Evolutionary conservation across 257 asterid genomes (phyloP).

Genomic region (Forsythia suspensa): DNA sequence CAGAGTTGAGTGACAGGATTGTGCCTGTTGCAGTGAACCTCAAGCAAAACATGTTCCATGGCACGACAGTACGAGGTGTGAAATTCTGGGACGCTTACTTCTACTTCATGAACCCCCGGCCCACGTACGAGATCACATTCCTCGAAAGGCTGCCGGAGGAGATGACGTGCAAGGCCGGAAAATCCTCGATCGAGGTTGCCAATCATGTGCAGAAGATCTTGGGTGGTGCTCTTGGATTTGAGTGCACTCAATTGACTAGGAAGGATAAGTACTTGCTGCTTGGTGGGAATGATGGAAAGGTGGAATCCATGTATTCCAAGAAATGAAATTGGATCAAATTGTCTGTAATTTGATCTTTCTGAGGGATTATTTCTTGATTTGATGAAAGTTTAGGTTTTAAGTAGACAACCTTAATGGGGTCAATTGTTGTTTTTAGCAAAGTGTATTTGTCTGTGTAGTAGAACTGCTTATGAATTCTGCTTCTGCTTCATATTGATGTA

Average conservation of each 20-base stretch:
- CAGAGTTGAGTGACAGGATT: constrained; percentile 80
- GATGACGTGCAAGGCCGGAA: constrained; percentile 79
- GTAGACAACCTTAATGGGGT: not conserved
- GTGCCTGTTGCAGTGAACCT: constrained; percentile 80
- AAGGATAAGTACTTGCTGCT: constrained; percentile 95
- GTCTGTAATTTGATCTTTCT: not conserved
- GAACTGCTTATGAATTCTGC: not conserved
- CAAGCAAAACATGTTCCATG: constrained; percentile 79
- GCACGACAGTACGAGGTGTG: constrained; percentile 78
- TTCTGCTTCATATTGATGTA: not conserved
- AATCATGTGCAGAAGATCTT: constrained; percentile 85
- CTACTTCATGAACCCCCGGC: constrained; percentile 94
- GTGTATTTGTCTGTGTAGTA: constrained; percentile 9
- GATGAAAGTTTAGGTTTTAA: not conserved
- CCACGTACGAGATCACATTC: constrained; percentile 69
- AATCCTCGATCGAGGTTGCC: constrained; percentile 86
- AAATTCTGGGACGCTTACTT: constrained; percentile 89
- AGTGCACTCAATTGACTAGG: constrained; percentile 92
- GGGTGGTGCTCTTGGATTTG: constrained; percentile 83
- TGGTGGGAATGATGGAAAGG: constrained; percentile 98
- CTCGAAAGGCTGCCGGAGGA: constrained; percentile 78
- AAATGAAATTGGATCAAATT: constrained; percentile 35
- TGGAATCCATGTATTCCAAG: constrained; percentile 87
- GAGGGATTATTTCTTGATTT: constrained; percentile 5
- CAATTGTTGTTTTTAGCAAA: constrained; percentile 20